Conservation (phyloP, 352 stramenopile species). For the Pythium scleroteichum region DNA sequence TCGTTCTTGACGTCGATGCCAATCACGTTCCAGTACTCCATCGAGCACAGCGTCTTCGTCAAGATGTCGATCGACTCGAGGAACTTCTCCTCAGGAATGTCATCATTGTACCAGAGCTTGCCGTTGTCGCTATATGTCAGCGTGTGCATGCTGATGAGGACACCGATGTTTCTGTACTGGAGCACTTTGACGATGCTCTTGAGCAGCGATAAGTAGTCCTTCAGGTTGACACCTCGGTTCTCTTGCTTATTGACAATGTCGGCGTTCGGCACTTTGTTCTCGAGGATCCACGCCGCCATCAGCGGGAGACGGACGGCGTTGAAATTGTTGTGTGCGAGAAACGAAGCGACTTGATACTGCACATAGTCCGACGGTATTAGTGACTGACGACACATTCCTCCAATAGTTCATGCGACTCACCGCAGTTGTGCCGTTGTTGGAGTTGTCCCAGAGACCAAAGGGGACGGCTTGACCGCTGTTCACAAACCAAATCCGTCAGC, state of each 20-base stretch:
- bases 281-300: constrained; percentile 57
- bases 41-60: constrained; percentile 49
- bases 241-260: constrained; percentile 38
- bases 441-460: constrained; percentile 66
- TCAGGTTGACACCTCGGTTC: constrained; percentile 57
- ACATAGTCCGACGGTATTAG: neutral
- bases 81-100: constrained; percentile 30
- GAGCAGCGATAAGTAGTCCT: constrained; percentile 42
- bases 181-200: constrained; percentile 45
- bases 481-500: constrained; percentile 1
- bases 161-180: constrained; percentile 43
- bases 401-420: constrained; percentile 19
- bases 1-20: constrained; percentile 76
- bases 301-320: constrained; percentile 74
- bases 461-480: constrained; percentile 45
- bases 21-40: constrained; percentile 78
- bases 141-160: constrained; percentile 50
- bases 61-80: constrained; percentile 39
- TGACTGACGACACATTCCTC: neutral
- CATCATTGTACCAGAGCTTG: constrained; percentile 39
- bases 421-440: constrained; percentile 53
- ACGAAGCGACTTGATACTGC: constrained; percentile 70
- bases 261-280: constrained; percentile 49
- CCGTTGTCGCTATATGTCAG: constrained; percentile 34
- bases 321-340: constrained; percentile 74